Percentiles rank a stretch among this genome's conserved stretches.
Conservation (phyloP, 306 rosid genomes). For the Cercis canadensis region DNA sequence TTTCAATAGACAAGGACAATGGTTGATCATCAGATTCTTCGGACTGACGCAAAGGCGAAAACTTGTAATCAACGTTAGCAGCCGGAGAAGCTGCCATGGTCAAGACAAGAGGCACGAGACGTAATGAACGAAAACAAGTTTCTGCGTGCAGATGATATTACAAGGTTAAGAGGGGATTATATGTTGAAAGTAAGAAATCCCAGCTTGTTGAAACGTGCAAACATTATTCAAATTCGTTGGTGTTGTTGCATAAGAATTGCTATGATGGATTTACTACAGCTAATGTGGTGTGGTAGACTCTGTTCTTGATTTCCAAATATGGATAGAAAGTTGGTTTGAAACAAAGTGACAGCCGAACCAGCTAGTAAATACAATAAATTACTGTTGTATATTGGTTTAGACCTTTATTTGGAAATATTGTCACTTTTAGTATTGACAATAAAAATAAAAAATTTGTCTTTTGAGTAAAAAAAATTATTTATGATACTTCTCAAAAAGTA, state of each 20-base stretch:
- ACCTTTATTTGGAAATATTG: too few relatives aligned
- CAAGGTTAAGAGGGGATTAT: not conserved
- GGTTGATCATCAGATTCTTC: constrained; percentile 1
- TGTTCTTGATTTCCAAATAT: constrained; percentile 11
- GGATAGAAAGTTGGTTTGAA: not conserved
- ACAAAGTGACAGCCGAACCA: constrained; percentile 1
- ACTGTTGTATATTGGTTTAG: too few relatives aligned
- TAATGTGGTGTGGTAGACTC: constrained; percentile 16
- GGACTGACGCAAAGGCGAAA: constrained; percentile 40
- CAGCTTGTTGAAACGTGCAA: not conserved
- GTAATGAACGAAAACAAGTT: not conserved
- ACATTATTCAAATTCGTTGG: not conserved
- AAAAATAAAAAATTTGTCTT: too few relatives aligned
- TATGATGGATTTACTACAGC: constrained; percentile 11
- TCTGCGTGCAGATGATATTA: not conserved
- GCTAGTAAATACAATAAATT: not conserved
- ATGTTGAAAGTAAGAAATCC: not conserved
- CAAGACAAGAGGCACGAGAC: not conserved
- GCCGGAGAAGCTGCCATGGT: constrained; percentile 14
- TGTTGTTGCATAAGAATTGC: constrained; percentile 5
- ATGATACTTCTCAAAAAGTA: too few relatives aligned
- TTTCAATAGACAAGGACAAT: constrained; percentile 32
- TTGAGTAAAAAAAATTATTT: too few relatives aligned
- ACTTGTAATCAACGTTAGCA: not conserved
- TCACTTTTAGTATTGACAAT: too few relatives aligned